Conservation (phyloP, 2,329 filamentous ascomycete genomes). For the Fusarium sp. region DNA sequence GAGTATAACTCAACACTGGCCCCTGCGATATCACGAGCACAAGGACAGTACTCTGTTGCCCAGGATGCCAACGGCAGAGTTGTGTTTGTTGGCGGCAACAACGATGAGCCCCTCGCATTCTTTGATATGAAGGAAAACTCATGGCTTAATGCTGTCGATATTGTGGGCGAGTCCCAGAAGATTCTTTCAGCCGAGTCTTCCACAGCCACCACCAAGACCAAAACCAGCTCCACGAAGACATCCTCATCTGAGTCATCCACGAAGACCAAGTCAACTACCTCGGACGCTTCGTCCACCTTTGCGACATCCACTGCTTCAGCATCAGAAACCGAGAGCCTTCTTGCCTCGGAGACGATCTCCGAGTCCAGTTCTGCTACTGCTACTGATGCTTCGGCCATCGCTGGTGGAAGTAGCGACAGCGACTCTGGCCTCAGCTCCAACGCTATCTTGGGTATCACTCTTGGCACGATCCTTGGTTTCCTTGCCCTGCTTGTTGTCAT, state of each 20-base stretch:
- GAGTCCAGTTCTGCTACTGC: slow-evolving; percentile 41
- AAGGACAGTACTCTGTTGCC: slow-evolving; percentile 72
- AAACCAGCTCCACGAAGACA: slow-evolving; percentile 35
- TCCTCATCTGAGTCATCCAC: slow-evolving; percentile 40
- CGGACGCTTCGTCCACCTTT: slow-evolving; percentile 40
- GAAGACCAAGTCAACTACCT: slow-evolving; percentile 44
- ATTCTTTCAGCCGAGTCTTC: slow-evolving; percentile 46
- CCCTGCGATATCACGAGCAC: slow-evolving; percentile 69
- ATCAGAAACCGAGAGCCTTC: slow-evolving; percentile 32
- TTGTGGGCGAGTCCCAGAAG: slow-evolving; percentile 65
- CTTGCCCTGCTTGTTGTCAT: slow-evolving; percentile 76
- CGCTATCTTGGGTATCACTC: slow-evolving; percentile 80
- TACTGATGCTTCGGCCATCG: slow-evolving; percentile 42
- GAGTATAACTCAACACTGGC: slow-evolving; percentile 80
- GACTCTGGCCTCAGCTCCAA: slow-evolving; percentile 55
- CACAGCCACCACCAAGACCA: slow-evolving; percentile 20
- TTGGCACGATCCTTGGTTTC: slow-evolving; percentile 83
- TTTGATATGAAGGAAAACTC: slow-evolving; percentile 81
- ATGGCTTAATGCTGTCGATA: slow-evolving; percentile 78
- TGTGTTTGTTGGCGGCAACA: slow-evolving; percentile 81
- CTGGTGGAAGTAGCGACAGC: slow-evolving; percentile 42
- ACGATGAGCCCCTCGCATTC: slow-evolving; percentile 74
- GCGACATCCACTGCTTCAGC: slow-evolving; percentile 40
- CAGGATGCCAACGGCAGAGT: slow-evolving; percentile 73
- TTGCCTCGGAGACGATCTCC: slow-evolving; percentile 42